phyloP scores from a whole-genome alignment of 306 rosid genomes.

The Gastrolobium villosum region DNA sequence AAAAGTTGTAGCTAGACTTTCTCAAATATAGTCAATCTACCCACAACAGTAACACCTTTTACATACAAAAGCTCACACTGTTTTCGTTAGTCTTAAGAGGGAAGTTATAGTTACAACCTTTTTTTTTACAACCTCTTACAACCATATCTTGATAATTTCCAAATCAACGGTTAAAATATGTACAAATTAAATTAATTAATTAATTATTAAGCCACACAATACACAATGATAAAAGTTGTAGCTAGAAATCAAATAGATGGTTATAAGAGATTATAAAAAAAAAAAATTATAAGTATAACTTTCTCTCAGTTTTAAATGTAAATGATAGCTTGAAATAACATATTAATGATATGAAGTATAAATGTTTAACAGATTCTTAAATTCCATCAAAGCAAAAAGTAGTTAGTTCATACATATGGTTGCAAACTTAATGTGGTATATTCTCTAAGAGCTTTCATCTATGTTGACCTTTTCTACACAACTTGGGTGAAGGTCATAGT shows the following conservation, averaged over 20 bases:
- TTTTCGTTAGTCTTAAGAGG: not conserved
- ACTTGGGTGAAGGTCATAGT: constrained; percentile 90
- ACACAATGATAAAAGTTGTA: too few species aligned
- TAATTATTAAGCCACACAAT: too few species aligned
- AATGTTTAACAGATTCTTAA: not conserved
- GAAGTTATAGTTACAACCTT: too few species aligned
- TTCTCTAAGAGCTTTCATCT: constrained; percentile 45
- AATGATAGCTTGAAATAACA: constrained; percentile 9
- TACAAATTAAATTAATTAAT: too few species aligned
- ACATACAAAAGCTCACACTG: not conserved
- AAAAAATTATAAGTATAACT: too few species aligned
- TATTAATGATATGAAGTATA: not conserved
- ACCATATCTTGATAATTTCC: too few species aligned
- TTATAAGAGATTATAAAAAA: too few species aligned
- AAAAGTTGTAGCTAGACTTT: not conserved
- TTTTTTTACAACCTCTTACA: too few species aligned
- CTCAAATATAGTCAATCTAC: not conserved
- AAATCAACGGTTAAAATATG: too few species aligned
- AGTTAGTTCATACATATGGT: not conserved
- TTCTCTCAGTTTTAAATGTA: not conserved
- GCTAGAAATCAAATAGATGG: too few species aligned
- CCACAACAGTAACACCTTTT: not conserved
- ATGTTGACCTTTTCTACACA: constrained; percentile 65
- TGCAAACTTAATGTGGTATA: not conserved
- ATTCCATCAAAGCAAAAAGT: not conserved